These are phyloP conservation scores for Lachancea thermotolerans DNA, from an alignment of 805 yeast species.

Conservation along the genomic window DNA sequence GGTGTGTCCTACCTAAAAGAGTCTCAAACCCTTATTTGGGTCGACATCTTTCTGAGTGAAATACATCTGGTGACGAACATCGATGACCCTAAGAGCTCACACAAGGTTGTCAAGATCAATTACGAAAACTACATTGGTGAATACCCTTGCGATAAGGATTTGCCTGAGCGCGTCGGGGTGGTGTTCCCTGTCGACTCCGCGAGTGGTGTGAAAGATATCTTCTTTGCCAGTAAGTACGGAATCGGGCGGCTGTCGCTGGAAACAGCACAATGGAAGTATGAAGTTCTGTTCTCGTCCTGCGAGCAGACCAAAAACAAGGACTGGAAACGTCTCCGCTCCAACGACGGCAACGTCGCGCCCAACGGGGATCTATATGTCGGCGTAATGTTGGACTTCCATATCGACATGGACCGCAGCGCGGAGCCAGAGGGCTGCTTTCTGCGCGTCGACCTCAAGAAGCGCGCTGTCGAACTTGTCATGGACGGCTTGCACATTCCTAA, in stretches of 20 bases:
- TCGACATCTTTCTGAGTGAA: slow-evolving; percentile 34
- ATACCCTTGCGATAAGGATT: slow-evolving; percentile 11
- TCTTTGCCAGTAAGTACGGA: slow-evolving; percentile 62
- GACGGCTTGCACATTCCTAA: slow-evolving; percentile 54
- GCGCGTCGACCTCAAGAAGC: slow-evolving; percentile 33
- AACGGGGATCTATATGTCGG: slow-evolving; percentile 73
- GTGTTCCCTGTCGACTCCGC: slow-evolving; percentile 51
- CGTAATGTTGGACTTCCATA: slow-evolving; percentile 58
- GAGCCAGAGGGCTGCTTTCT: slow-evolving; percentile 50
- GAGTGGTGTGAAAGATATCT: slow-evolving; percentile 37
- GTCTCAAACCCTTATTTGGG: slow-evolving; percentile 43
- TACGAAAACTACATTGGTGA: slow-evolving; percentile 37
- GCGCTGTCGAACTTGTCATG: slow-evolving; percentile 28
- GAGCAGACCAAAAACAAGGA: slow-evolving; percentile 30
- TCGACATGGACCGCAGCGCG: slow-evolving; percentile 23
- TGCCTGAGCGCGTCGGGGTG: slow-evolving; percentile 54
- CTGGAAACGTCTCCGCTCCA: slow-evolving; percentile 46
- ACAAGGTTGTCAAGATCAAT: slow-evolving; percentile 19
- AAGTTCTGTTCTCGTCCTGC: slow-evolving; percentile 31
- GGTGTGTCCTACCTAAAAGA: slow-evolving; percentile 58
- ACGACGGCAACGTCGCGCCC: slow-evolving; percentile 78
- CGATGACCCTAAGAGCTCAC: slow-evolving; percentile 19
- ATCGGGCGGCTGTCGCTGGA: slow-evolving; percentile 47
- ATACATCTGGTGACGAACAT: slow-evolving; percentile 31
- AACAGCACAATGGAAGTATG: slow-evolving; percentile 33